A percentile compares a stretch with the other conserved stretches of the same genome.
Conservation (phyloP, 192 early-diverging fungal species). For the Coemansia aciculifera region DNA sequence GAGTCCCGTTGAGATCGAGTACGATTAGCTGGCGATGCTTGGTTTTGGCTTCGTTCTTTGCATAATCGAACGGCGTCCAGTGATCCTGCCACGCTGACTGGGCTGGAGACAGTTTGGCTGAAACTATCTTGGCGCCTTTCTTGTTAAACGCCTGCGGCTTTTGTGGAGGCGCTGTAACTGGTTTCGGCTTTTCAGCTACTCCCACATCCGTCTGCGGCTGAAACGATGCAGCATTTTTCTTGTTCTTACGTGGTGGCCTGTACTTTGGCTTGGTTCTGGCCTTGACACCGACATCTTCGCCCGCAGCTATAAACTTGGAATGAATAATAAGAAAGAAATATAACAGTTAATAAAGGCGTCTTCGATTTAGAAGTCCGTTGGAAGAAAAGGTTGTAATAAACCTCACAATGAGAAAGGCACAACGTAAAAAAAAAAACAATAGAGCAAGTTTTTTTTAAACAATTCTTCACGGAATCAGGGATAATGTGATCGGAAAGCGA, state of each 20-base stretch:
- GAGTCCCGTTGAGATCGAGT: constrained; percentile 72
- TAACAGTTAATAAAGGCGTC: constrained; percentile 1
- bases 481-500: constrained; percentile 10
- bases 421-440: neutral
- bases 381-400: neutral
- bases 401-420: neutral
- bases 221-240: constrained; percentile 2
- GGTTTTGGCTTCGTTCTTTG: constrained; percentile 27
- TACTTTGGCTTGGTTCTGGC: constrained; percentile 2
- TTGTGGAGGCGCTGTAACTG: neutral
- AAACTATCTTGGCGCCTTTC: neutral
- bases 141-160: neutral
- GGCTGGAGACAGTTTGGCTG: constrained; percentile 5
- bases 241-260: constrained; percentile 17
- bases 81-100: constrained; percentile 21
- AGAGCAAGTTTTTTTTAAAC: neutral
- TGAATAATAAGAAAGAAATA: neutral
- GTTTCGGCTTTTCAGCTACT: neutral
- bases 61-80: constrained; percentile 16
- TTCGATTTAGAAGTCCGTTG: neutral
- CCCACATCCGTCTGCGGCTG: neutral
- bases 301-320: neutral
- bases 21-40: constrained; percentile 58
- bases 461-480: neutral
- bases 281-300: neutral